A percentile compares a stretch with the other conserved stretches of the same genome.
Conservation (phyloP, 805 yeast species). For the Cyberlindnera amylophila region DNA sequence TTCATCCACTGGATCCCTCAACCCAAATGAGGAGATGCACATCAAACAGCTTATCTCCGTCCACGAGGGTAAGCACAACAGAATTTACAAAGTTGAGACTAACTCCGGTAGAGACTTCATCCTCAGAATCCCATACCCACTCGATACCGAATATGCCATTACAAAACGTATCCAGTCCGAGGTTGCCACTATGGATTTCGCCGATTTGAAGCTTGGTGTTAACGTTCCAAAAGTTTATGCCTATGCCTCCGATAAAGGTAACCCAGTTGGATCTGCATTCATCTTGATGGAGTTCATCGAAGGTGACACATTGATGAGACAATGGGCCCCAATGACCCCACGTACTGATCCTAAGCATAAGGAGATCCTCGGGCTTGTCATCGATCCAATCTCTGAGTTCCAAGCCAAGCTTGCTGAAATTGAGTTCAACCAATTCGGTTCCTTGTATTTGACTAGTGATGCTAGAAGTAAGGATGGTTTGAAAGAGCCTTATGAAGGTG, state of each 20-base stretch:
- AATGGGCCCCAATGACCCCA: slow-evolving; percentile 80
- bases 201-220: slow-evolving; percentile 56
- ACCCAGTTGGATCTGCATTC: slow-evolving; percentile 69
- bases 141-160: slow-evolving; percentile 62
- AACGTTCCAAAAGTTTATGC: slow-evolving; percentile 70
- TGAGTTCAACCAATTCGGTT: slow-evolving; percentile 72
- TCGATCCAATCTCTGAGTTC: slow-evolving; percentile 71
- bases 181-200: slow-evolving; percentile 90
- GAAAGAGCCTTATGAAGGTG: slow-evolving; percentile 54
- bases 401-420: slow-evolving; percentile 51
- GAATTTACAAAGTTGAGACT: slow-evolving; percentile 72
- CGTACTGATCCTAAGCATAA: slow-evolving; percentile 53
- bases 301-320: slow-evolving; percentile 80
- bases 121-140: slow-evolving; percentile 81
- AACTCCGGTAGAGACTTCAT: slow-evolving; percentile 59
- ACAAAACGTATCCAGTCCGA: slow-evolving; percentile 76
- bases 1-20: slow-evolving; percentile 40
- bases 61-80: slow-evolving; percentile 93
- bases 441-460: slow-evolving; percentile 76
- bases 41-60: slow-evolving; percentile 75
- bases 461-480: slow-evolving; percentile 35
- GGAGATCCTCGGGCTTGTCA: slow-evolving; percentile 51
- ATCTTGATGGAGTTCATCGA: slow-evolving; percentile 75
- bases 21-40: slow-evolving; percentile 41
- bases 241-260: slow-evolving; percentile 58